Evolutionary conservation across 2,329 filamentous ascomycete genomes (phyloP).

Genomic region (Aureobasidium sp.): DNA sequence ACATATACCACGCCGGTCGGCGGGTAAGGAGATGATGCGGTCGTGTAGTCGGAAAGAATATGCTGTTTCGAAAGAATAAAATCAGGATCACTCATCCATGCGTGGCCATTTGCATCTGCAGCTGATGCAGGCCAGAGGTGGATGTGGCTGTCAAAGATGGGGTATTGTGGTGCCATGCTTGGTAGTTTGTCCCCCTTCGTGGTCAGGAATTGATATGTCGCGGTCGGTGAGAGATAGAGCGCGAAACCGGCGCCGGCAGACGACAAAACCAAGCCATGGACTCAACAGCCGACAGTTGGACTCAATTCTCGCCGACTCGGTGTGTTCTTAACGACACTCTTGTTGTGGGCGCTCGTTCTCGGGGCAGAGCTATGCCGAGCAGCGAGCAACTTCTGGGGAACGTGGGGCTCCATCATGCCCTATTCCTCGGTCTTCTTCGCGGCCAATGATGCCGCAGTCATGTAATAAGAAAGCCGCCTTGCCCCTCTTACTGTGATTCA

Average conservation of each 20-base stretch:
- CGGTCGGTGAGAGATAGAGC: neutral
- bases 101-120: constrained; percentile 53
- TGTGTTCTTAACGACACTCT: neutral
- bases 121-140: constrained; percentile 71
- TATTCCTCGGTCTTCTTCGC: constrained; percentile 1
- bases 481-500: neutral
- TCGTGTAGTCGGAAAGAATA: constrained; percentile 39
- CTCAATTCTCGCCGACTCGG: neutral
- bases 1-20: constrained; percentile 69
- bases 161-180: neutral
- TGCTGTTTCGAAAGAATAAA: constrained; percentile 55
- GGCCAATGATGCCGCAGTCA: neutral
- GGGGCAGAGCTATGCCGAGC: neutral
- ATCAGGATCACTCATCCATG: constrained; percentile 59
- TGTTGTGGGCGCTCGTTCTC: neutral
- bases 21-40: constrained; percentile 20
- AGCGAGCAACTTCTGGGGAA: constrained; percentile 4
- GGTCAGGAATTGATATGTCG: neutral
- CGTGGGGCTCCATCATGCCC: neutral
- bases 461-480: neutral
- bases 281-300: constrained; percentile 1
- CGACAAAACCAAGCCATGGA: neutral
- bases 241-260: neutral
- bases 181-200: neutral
- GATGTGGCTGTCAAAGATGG: constrained; percentile 82